Base-by-base conservation (phyloP, 2,329 filamentous ascomycete genomes). In the Pseudogymnoascus sp. region DNA sequence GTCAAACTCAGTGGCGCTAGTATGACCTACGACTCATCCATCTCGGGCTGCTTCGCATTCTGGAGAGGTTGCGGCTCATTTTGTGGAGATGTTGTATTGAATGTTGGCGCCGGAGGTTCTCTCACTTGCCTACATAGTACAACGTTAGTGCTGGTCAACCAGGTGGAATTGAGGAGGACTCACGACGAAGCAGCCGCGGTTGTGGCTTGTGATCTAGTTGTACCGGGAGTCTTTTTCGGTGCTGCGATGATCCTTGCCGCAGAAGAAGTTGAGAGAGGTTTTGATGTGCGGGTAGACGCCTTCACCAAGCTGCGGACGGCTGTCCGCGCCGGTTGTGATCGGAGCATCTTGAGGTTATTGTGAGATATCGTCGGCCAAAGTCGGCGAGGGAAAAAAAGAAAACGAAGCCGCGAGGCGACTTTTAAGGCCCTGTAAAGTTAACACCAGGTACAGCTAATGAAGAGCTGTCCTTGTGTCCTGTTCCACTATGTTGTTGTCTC, bases 21-120 rank as follows among this genome's bases (percentile, higher is more conserved):
- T 61, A 38, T 30, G 61, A 32, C 16, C 67, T 86, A 91, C 87
- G 89, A 91, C 74, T 92, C 89, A 74, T 92, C 89, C 80, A 91
- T 86, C 64, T 88, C 84, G 62, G 79, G 79, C 63, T 78, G 75
- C 70, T 79, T 77, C 60, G 78, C 76, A 72, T 83, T 82, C 69
- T 85, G 82, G 64, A 91, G 79, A 64, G 87, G 86, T 67, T 89
- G 86, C 63, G 89, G 73, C 66, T 79, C 83, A 82, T 89, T 84
- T 77, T 74, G 69, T 72, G 70, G 58, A 74, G 65, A 72, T 60
- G 69, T 67, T 62, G 74, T 70, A 66, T 85, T 84, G 74, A 85
- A 85, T 12, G 83, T 79, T 60, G 87, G 81, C 70, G 84, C 85
- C 6, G 88, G 87, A 34, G 76, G 76, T 63, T 83, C 78, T 73